These are phyloP conservation scores for Kuraishia borneana DNA, from an alignment of 805 yeast genomes.

Conservation along the genomic window DNA sequence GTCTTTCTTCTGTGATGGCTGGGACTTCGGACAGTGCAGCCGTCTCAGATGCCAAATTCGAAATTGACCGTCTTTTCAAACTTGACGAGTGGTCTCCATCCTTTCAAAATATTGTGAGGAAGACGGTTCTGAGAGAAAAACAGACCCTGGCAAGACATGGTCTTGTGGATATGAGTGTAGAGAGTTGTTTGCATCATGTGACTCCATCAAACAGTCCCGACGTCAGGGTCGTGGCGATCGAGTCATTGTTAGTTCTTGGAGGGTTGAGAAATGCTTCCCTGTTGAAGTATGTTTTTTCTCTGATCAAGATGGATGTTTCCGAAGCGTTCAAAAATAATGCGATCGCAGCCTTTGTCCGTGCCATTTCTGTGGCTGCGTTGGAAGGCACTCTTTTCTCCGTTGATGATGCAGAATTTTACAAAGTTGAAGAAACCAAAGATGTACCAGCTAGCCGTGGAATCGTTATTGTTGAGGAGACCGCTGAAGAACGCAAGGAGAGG, in stretches of 20 bases:
- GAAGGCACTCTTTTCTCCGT: conserved; percentile 45
- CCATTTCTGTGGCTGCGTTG: conserved; percentile 58
- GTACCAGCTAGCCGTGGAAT: conserved; percentile 17
- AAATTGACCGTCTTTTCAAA: conserved; percentile 62
- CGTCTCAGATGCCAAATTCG: conserved; percentile 41
- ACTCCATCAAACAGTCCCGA: conserved; percentile 32
- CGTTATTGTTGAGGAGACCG: conserved; percentile 43
- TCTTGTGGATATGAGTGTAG: conserved; percentile 35
- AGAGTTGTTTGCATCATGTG: conserved; percentile 46
- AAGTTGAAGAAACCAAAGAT: background rate
- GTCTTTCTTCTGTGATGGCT: conserved; percentile 29
- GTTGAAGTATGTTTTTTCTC: conserved; percentile 48
- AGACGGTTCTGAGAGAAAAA: conserved; percentile 47
- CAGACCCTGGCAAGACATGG: conserved; percentile 48
- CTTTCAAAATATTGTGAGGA: conserved; percentile 42
- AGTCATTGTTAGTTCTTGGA: conserved; percentile 61
- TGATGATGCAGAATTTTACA: conserved; percentile 53
- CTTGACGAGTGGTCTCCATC: conserved; percentile 86
- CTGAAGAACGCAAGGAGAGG: conserved; percentile 24
- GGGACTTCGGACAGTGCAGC: conserved; percentile 17
- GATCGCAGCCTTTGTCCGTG: conserved; percentile 30
- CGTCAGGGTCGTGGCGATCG: conserved; percentile 57
- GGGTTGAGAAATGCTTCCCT: conserved; percentile 60
- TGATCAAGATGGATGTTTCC: conserved; percentile 45
- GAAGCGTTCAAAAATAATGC: conserved; percentile 39